phyloP scores from a whole-genome alignment of 495 filamentous ascomycete species.

The Penicillium subrubescens region DNA sequence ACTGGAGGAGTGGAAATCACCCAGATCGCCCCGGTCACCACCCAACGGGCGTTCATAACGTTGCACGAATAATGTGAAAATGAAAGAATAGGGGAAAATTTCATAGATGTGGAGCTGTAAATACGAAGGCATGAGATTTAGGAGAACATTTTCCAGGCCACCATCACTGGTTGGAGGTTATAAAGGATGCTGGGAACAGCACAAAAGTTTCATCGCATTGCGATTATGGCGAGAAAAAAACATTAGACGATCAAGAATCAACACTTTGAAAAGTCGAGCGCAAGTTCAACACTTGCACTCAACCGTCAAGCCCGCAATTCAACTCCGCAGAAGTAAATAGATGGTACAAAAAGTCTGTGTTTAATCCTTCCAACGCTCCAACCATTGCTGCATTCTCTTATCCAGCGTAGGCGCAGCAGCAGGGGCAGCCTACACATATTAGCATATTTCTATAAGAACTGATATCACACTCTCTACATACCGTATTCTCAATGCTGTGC shows the following conservation, averaged over 20 bases:
- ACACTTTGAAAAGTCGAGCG: background rate
- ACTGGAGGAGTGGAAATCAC: slow-evolving; percentile 27
- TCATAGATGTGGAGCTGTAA: slow-evolving; percentile 1
- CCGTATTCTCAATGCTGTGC: slow-evolving; percentile 63
- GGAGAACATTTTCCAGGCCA: background rate
- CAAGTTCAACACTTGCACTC: background rate
- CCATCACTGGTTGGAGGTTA: background rate
- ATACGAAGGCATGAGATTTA: slow-evolving; percentile 1
- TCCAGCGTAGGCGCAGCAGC: slow-evolving; percentile 34
- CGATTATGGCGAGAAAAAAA: background rate
- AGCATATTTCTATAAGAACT: background rate
- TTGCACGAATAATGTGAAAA: slow-evolving; percentile 11
- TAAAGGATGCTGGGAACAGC: background rate
- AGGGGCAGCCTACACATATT: slow-evolving; percentile 36
- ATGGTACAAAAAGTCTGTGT: background rate
- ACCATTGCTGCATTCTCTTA: slow-evolving; percentile 36
- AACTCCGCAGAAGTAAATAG: background rate
- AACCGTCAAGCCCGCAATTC: background rate
- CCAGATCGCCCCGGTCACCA: background rate
- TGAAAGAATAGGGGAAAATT: background rate
- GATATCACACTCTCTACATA: slow-evolving; percentile 38
- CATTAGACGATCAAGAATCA: background rate
- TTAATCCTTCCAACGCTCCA: slow-evolving; percentile 40
- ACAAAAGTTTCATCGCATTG: slow-evolving; percentile 8
- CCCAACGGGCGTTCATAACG: background rate